Conservation (phyloP, 164 flowering plant genomes). For the Annona squamosa region DNA sequence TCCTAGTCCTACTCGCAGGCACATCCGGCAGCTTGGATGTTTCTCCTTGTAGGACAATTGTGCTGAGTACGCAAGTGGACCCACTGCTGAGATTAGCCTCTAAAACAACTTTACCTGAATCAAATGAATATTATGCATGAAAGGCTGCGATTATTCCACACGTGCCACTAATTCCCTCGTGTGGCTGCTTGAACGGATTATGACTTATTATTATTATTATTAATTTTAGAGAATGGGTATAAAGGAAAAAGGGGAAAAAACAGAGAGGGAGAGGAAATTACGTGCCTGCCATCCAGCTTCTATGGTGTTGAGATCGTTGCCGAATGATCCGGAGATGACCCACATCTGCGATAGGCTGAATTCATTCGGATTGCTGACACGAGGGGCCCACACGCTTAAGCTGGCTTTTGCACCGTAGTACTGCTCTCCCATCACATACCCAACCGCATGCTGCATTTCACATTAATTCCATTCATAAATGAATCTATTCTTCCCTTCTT, state of each 20-base stretch:
- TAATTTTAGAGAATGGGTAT: neutral
- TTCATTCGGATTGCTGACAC: constrained; percentile 58
- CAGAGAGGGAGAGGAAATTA: neutral
- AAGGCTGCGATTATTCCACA: too few species aligned
- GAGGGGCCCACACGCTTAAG: constrained; percentile 89
- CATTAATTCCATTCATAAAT: constrained; percentile 1
- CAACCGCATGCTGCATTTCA: constrained; percentile 85
- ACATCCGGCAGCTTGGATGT: too few species aligned
- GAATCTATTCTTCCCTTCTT: neutral
- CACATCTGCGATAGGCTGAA: constrained; percentile 96
- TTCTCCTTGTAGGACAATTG: too few species aligned
- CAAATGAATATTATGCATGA: too few species aligned
- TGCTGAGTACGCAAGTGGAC: too few species aligned
- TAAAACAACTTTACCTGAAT: too few species aligned
- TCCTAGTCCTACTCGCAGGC: too few species aligned
- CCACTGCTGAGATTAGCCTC: too few species aligned
- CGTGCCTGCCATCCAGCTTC: constrained; percentile 99
- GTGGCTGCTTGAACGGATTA: neutral
- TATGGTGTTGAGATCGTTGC: constrained; percentile 92
- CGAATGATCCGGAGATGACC: constrained; percentile 95
- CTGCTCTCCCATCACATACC: constrained; percentile 70
- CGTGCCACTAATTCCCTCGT: neutral
- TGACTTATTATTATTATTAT: too few species aligned
- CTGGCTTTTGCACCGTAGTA: constrained; percentile 93
- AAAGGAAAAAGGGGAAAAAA: neutral